Percentiles rank a stretch among this genome's conserved stretches.
These are phyloP conservation scores for Coccinonectria pachysandricola DNA, from an alignment of 2,329 filamentous ascomycete genomes.

Conservation along the genomic window DNA sequence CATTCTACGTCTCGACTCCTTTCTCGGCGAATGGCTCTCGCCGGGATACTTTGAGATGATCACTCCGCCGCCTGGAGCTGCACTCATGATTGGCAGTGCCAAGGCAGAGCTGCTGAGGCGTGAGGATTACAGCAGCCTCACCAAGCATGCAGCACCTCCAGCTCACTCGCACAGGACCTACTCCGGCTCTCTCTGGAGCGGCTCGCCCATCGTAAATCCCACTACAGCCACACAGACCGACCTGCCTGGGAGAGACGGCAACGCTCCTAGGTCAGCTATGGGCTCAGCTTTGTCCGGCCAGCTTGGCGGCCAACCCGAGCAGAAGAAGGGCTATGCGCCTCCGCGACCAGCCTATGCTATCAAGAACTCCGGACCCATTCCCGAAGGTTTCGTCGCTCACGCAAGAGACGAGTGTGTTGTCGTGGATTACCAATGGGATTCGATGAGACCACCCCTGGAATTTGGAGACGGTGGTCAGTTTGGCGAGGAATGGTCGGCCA, in stretches of 20 bases:
- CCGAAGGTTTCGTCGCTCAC: constrained; percentile 79
- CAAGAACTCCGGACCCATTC: constrained; percentile 70
- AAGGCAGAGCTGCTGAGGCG: constrained; percentile 77
- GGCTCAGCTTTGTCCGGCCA: constrained; percentile 25
- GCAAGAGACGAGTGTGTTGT: constrained; percentile 76
- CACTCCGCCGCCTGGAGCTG: constrained; percentile 74
- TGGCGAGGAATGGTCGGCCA: constrained; percentile 89
- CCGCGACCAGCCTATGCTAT: constrained; percentile 78
- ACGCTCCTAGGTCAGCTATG: constrained; percentile 21
- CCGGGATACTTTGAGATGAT: constrained; percentile 91
- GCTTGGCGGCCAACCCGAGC: constrained; percentile 12
- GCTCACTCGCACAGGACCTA: constrained; percentile 13
- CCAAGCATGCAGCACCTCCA: constrained; percentile 10
- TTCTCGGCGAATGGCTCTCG: constrained; percentile 90
- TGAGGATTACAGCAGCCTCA: constrained; percentile 53
- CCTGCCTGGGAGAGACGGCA: constrained; percentile 16
- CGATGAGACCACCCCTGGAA: constrained; percentile 62
- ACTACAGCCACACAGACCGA: constrained; percentile 8
- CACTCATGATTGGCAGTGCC: constrained; percentile 78
- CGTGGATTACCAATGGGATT: constrained; percentile 96
- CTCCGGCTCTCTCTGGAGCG: constrained; percentile 24
- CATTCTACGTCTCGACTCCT: constrained; percentile 75
- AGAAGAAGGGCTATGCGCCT: constrained; percentile 51
- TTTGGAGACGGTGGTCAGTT: constrained; percentile 85
- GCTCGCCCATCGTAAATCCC: constrained; percentile 20